Base-by-base conservation (phyloP, 306 rosid genomes). In the Sicyos baderoa region DNA sequence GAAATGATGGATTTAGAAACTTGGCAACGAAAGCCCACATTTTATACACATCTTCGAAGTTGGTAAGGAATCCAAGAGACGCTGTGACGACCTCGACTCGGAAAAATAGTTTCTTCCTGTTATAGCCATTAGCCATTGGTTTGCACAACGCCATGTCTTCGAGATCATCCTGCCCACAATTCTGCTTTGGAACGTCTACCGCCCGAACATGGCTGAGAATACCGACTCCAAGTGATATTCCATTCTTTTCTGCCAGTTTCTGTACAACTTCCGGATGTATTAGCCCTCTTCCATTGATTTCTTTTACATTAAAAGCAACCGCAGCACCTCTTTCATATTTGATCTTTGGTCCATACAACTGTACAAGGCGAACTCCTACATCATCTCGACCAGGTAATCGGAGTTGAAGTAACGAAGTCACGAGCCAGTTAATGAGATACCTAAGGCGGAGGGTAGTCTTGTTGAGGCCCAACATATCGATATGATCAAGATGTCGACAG, bases 281-380 rank as follows among this genome's bases (percentile, higher is more conserved):
- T 55, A 86, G 81, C 74, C 87, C 91, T 69, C 79, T 76, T 10
- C 86, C 83, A 32, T 70, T 74, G 77, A 82, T 56, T 47, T 84
- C 88, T 71, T 89, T 86, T 48, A 93, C 81, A 74, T 93, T 93
- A 75, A 93, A 93, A 60, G 98, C 98, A 37, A 93, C 89, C 0
- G 97, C 86, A 5, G 97, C 97, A 62, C 98, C 98, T 75, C 98
- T 84, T 80, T 93, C 98, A 62, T 93, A 93, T 76, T 93, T 93
- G 75, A 93, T 93, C 76, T 93, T 93, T 6, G 98, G 98, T 19
- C 98, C 98, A 75, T 93, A 93, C 35, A 93, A 89, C 7, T 90
- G 91, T 54, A 93, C 90, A 23, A 93, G 97, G 57, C 78, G 84
- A 66, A 72, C 66, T 29, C 81, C 86, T 9, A 25, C 80, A 44